Conservation (phyloP, 495 filamentous ascomycete genomes). For the Saxophila tyrrhenica region DNA sequence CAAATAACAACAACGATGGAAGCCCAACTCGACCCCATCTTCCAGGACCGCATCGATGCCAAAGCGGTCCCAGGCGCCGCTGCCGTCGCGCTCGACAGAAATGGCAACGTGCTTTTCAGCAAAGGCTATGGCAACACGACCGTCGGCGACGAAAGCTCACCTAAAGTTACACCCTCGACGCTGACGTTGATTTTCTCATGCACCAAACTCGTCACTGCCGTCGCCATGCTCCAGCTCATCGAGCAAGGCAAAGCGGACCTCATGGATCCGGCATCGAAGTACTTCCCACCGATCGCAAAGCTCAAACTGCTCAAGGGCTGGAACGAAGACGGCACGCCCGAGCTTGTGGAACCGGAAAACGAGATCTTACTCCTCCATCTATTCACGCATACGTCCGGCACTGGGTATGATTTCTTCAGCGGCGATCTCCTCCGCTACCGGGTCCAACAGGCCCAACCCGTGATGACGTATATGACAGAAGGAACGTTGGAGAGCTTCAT, state of each 20-base stretch:
- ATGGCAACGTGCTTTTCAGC: neutral
- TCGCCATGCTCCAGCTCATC: slow-evolving; percentile 22
- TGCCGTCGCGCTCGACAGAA: neutral
- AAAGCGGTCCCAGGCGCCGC: neutral
- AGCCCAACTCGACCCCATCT: neutral
- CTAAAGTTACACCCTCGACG: neutral
- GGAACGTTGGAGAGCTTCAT: neutral
- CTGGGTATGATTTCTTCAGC: slow-evolving; percentile 6
- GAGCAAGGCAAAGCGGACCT: slow-evolving; percentile 21
- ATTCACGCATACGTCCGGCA: slow-evolving; percentile 10
- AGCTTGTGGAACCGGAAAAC: neutral
- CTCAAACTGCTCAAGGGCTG: neutral
- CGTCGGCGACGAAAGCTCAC: neutral
- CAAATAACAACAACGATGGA: neutral
- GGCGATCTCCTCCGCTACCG: neutral
- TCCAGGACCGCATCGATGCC: neutral
- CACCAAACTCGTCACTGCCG: slow-evolving; percentile 23
- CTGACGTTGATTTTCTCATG: neutral
- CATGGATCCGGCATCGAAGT: slow-evolving; percentile 15
- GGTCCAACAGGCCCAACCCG: neutral
- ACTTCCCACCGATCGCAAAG: slow-evolving; percentile 4
- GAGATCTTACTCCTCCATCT: slow-evolving; percentile 1
- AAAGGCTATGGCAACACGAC: neutral
- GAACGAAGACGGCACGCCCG: neutral
- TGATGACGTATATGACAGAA: neutral